phyloP scores from a whole-genome alignment of 805 yeast species.

The Cyberlindnera subsufficiens region DNA sequence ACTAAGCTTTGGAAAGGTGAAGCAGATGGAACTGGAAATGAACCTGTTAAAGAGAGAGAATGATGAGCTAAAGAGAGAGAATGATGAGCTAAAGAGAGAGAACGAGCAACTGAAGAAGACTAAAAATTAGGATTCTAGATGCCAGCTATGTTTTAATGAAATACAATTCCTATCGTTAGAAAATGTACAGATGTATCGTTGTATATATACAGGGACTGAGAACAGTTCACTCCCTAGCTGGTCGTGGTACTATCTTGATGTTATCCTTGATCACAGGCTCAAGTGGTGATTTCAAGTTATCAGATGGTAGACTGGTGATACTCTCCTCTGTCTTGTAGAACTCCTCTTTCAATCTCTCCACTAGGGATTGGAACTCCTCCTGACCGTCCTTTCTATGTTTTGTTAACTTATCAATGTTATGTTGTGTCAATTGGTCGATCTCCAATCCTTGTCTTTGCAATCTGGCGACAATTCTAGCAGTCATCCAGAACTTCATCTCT shows the following conservation, averaged over 20 bases:
- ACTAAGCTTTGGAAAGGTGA: constrained; percentile 71
- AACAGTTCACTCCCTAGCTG: constrained; percentile 7
- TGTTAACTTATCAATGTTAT: constrained; percentile 49
- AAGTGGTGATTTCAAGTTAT: constrained; percentile 14
- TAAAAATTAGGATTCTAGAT: neutral
- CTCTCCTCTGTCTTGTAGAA: constrained; percentile 29
- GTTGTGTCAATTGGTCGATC: constrained; percentile 45
- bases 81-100: constrained; percentile 2
- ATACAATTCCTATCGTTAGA: too few relatives aligned
- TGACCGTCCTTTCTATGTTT: constrained; percentile 44
- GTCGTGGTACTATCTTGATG: constrained; percentile 18
- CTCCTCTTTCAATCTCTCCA: constrained; percentile 45
- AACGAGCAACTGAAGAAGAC: neutral
- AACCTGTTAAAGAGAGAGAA: constrained; percentile 48
- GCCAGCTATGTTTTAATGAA: too few relatives aligned
- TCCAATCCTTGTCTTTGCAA: constrained; percentile 56
- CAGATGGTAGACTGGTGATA: constrained; percentile 17
- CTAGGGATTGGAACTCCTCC: constrained; percentile 50
- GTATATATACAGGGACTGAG: constrained; percentile 3
- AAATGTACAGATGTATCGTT: constrained; percentile 1
- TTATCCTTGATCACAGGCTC: constrained; percentile 16
- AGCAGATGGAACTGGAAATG: constrained; percentile 62
- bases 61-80: constrained; percentile 4
- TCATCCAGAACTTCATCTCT: constrained; percentile 70
- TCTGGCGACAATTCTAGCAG: constrained; percentile 84